Evolutionary conservation across 306 rosid genomes (phyloP).

Genomic region (Malus sylvestris): DNA sequence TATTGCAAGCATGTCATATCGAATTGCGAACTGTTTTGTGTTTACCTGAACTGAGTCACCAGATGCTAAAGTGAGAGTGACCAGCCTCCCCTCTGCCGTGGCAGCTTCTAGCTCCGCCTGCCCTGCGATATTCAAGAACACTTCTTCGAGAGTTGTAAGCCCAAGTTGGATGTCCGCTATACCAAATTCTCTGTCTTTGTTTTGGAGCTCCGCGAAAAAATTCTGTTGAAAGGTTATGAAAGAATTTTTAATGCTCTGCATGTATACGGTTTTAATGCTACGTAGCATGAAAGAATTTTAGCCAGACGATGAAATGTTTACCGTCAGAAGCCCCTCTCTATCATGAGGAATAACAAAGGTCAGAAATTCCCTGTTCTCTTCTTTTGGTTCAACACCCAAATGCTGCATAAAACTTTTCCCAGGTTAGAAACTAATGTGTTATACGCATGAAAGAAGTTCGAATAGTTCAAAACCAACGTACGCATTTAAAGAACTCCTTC

Average conservation of each 20-base stretch:
- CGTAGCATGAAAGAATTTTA: too few species aligned
- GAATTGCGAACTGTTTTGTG: conserved; percentile 5
- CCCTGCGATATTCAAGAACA: conserved; percentile 75
- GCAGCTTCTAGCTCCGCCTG: conserved; percentile 85
- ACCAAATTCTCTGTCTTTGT: conserved; percentile 57
- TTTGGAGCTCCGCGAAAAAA: conserved; percentile 66
- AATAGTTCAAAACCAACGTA: conserved; percentile 28
- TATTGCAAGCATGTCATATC: neutral
- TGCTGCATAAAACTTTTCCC: conserved; percentile 40
- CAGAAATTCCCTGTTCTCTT: conserved; percentile 49
- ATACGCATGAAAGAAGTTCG: neutral
- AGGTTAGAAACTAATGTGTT: conserved; percentile 21
- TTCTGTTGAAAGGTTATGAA: conserved; percentile 24
- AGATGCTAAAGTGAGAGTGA: conserved; percentile 52
- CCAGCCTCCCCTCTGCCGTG: conserved; percentile 57
- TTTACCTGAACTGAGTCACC: conserved; percentile 50
- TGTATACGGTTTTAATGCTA: neutral
- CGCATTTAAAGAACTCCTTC: conserved; percentile 68
- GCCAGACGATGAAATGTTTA: conserved; percentile 2
- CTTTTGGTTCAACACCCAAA: conserved; percentile 67
- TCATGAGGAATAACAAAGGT: conserved; percentile 81
- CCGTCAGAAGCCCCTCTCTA: conserved; percentile 51
- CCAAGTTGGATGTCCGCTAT: conserved; percentile 77
- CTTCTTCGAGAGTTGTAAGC: conserved; percentile 85
- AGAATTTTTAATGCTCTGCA: neutral